Conservation (phyloP, 2,329 filamentous ascomycete species). For the Fusarium citri region DNA sequence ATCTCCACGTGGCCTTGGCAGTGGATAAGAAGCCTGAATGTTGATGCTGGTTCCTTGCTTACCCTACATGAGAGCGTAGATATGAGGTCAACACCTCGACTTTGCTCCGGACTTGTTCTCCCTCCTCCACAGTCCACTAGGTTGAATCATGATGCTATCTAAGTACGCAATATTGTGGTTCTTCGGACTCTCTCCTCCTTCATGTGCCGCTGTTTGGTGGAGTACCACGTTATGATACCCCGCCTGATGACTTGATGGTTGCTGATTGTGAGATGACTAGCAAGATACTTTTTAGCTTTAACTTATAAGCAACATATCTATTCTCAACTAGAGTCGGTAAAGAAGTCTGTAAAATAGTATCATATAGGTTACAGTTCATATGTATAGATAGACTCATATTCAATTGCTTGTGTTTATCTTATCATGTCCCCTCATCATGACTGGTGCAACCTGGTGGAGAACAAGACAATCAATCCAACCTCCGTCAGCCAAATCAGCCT, state of each 20-base stretch:
- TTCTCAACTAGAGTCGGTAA: neutral
- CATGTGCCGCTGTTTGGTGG: neutral
- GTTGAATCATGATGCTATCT: neutral
- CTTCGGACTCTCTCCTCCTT: constrained; percentile 6
- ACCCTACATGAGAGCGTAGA: constrained; percentile 5
- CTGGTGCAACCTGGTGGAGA: constrained; percentile 21
- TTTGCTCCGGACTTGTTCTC: neutral
- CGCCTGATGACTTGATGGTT: neutral
- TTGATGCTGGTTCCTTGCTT: neutral
- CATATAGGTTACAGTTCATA: neutral
- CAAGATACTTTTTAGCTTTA: neutral
- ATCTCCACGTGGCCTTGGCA: constrained; percentile 43
- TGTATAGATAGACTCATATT: neutral
- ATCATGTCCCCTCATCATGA: constrained; percentile 3
- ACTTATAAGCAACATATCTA: neutral
- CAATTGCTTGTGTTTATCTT: neutral
- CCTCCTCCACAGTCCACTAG: neutral
- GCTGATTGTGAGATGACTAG: neutral
- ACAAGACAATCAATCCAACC: neutral
- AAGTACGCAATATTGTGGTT: neutral
- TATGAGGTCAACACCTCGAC: neutral
- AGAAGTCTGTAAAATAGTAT: neutral
- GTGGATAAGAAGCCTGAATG: constrained; percentile 29
- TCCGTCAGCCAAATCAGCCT: neutral
- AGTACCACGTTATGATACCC: constrained; percentile 1